These are phyloP conservation scores for Xylaria sp. DNA, from an alignment of 2,329 filamentous ascomycete species.

Conservation along the genomic window DNA sequence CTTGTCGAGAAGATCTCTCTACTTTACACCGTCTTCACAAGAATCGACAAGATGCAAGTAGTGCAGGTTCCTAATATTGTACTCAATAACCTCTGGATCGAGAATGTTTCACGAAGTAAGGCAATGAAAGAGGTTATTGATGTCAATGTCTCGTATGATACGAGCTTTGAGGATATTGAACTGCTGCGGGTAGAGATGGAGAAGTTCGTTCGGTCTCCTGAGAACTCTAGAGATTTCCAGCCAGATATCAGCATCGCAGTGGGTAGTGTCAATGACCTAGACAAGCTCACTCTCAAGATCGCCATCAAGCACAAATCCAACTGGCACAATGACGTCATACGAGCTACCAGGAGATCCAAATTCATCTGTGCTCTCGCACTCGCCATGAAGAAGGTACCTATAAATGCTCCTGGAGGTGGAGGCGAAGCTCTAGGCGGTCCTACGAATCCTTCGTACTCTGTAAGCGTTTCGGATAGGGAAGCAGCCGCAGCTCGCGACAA, in stretches of 20 bases:
- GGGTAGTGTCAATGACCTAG: constrained; percentile 81
- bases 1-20: constrained; percentile 94
- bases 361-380: constrained; percentile 95
- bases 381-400: constrained; percentile 87
- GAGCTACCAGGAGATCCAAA: constrained; percentile 85
- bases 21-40: constrained; percentile 90
- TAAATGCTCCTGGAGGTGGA: constrained; percentile 82
- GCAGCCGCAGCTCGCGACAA: constrained; percentile 72
- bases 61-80: constrained; percentile 90
- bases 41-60: constrained; percentile 82
- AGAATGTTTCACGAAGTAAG: constrained; percentile 91
- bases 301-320: constrained; percentile 93
- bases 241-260: constrained; percentile 84
- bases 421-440: constrained; percentile 70
- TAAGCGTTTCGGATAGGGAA: constrained; percentile 75
- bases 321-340: constrained; percentile 87
- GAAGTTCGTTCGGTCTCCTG: constrained; percentile 81
- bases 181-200: constrained; percentile 86
- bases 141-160: constrained; percentile 85
- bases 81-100: constrained; percentile 92
- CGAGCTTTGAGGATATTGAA: constrained; percentile 89
- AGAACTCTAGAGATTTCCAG: constrained; percentile 92
- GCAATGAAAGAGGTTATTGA: constrained; percentile 89
- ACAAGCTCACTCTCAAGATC: constrained; percentile 85
- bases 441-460: constrained; percentile 83